These are phyloP conservation scores for Prunus salicina DNA, from an alignment of 306 rosid genomes.

Conservation along the genomic window DNA sequence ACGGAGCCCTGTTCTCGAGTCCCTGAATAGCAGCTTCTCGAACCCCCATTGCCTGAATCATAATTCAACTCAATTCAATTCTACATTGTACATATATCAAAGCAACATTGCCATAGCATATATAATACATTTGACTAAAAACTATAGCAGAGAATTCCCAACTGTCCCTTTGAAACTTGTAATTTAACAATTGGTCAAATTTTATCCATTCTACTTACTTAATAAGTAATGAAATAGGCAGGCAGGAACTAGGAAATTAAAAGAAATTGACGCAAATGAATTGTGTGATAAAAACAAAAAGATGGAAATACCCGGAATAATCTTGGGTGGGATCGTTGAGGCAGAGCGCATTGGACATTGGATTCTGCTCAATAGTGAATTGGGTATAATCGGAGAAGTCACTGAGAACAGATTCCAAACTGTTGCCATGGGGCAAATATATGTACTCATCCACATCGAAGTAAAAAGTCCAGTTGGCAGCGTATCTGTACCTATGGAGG, in stretches of 20 bases:
- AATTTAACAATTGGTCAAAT: too few relatives aligned
- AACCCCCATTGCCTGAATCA: constrained; percentile 43
- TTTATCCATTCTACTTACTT: too few relatives aligned
- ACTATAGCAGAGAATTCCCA: too few relatives aligned
- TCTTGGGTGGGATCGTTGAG: constrained; percentile 29
- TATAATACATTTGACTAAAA: too few relatives aligned
- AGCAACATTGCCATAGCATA: background rate
- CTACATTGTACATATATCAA: background rate
- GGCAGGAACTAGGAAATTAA: too few relatives aligned
- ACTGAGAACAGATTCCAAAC: constrained; percentile 29
- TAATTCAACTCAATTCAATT: background rate
- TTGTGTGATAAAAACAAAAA: too few relatives aligned
- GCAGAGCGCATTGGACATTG: constrained; percentile 39
- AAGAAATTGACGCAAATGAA: too few relatives aligned
- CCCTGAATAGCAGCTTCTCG: constrained; percentile 40
- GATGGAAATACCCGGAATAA: constrained; percentile 20
- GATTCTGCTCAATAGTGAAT: constrained; percentile 42
- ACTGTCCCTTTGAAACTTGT: too few relatives aligned
- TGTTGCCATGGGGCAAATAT: constrained; percentile 30
- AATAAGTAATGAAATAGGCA: too few relatives aligned
- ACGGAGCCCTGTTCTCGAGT: constrained; percentile 31
- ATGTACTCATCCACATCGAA: constrained; percentile 46
- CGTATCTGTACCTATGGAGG: constrained; percentile 28
- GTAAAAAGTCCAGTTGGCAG: constrained; percentile 42
- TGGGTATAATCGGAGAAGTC: constrained; percentile 33